phyloP scores from a whole-genome alignment of 1,284 basidiomycete species.

The Ceratobasidium sp. region DNA sequence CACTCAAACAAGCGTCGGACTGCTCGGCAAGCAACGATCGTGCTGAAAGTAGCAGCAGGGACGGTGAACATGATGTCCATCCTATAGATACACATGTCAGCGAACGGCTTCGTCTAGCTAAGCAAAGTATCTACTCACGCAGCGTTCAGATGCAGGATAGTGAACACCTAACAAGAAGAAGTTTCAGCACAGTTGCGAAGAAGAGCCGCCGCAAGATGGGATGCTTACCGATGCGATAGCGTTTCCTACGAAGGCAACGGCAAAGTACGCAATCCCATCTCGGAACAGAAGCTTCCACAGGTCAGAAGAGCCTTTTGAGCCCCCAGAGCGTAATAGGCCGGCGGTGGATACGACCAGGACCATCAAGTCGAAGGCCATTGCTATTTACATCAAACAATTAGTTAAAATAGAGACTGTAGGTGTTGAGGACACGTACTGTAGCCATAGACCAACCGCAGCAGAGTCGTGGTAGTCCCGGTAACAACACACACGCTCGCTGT shows the following conservation, averaged over 20 bases:
- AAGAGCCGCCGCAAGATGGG: conserved; percentile 1
- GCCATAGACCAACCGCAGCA: conserved; percentile 72
- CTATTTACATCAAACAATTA: too few species aligned
- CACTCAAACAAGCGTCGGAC: conserved; percentile 44
- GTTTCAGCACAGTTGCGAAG: background rate
- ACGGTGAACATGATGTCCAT: conserved; percentile 46
- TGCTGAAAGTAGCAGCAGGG: conserved; percentile 44
- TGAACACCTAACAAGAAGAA: conserved; percentile 6
- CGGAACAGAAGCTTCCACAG: conserved; percentile 72
- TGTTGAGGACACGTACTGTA: conserved; percentile 63
- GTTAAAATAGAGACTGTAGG: too few species aligned
- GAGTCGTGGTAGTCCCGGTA: conserved; percentile 62
- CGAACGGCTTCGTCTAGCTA: background rate
- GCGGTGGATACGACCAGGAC: conserved; percentile 45
- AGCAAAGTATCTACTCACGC: conserved; percentile 12
- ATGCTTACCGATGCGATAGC: conserved; percentile 68
- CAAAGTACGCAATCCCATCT: conserved; percentile 74
- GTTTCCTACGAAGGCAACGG: conserved; percentile 71
- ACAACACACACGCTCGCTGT: conserved; percentile 60
- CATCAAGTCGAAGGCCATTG: conserved; percentile 48
- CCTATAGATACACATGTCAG: conserved; percentile 1
- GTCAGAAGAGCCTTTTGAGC: conserved; percentile 59
- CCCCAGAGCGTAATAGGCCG: conserved; percentile 49
- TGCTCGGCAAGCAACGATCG: conserved; percentile 46
- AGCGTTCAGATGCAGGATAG: conserved; percentile 33